Base-by-base conservation (phyloP, 257 asterid species). In the Perilla frutescens region DNA sequence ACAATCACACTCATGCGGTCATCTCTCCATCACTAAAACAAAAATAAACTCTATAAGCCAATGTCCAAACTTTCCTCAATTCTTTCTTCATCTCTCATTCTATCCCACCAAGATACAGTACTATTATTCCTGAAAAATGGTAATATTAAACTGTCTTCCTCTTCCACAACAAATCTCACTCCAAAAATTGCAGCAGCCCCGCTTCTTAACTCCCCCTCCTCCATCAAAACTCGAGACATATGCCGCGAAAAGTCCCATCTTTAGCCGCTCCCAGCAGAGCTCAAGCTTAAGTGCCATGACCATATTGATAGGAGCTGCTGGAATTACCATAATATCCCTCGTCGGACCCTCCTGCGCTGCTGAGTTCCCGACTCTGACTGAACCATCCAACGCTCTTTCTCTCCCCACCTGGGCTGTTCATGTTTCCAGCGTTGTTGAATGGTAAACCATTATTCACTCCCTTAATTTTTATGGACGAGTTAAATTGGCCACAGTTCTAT, bases 321-420 rank as follows among this genome's bases (percentile, higher is more conserved):
- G 91, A 70, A 76, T 88, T 67, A 84, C 87, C 70, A 71, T 91
- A 29, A 57, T 85, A 8, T 68, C 92, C 79, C 73, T 87, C 10
- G 81, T 66, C 32, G 93, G 81, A 10, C 80, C 95, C 61, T 69
- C 92, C 44, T 62, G 15, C 80, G 93, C 92, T 60, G 81, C 84
- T 1, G 96, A 85, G 47, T 62, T 78, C 10, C 84, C 89, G 41
- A 36, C 78, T 70, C 67, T 86, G 65, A 79, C 29, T 47, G 99
- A 94, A 78, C 99, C 99, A 6, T 81, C 93, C 69, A 91, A 94
- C 85, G 99, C 98, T 8, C 92, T 94, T 20, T 94, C 99, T 50
- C 81, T 94, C 67, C 97, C 97, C 78, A 94, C 99, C 68, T 94
- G 99, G 98, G 87, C 91, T 62, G 83, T 90, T 77, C 99, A 94